Base-by-base conservation (phyloP, 208 protist genomes). In the Trypanosoma melophagium region DNA sequence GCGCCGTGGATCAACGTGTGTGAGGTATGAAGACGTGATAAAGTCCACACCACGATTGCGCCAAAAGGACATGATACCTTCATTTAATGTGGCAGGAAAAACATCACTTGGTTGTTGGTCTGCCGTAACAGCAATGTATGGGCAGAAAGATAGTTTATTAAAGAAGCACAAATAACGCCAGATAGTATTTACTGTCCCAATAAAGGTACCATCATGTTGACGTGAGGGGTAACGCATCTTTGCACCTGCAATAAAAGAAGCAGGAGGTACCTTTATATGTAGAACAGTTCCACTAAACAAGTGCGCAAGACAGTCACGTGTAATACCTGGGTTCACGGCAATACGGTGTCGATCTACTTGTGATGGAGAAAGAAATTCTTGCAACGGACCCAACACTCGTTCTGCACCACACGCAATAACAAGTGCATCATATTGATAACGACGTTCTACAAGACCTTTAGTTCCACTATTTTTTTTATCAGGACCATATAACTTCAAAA, bases 141-240 rank as follows among this genome's bases (percentile, higher is more conserved):
- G 73, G 67, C 84, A 90, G 35, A 74, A 62, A 28, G 44, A 44
- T 7, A 90, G 74, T 67, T 93, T 92, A 64, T 84, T 86, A 62
- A 87, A 92, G 57, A 87, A 83, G 24, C 64, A 57, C 31, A 96
- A 67, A 66, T 84, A 96, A 60, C 80, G 76, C 81, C 81, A 94
- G 38, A 96, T 79, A 31, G 83, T 79, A 69, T 96, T 96, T 49
- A 86, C 80, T 25, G 84, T 84, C 2, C 84, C 83, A 52, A 90
- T 73, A 75, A 96, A 96, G 52, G 82, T 92, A 52, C 83, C 72
- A 56, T 94, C 90, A 56, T 92, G 80, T 70, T 90, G 87, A 10
- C 90, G 84, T 41, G 73, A 65, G 9, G 72, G 24, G 67, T 70
- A 71, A n/a, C 56, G 47, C 65, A 67, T 69, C 21, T 8, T 53